Base-by-base conservation (phyloP, 2,329 filamentous ascomycete species). In the Thyridium curvatum region DNA sequence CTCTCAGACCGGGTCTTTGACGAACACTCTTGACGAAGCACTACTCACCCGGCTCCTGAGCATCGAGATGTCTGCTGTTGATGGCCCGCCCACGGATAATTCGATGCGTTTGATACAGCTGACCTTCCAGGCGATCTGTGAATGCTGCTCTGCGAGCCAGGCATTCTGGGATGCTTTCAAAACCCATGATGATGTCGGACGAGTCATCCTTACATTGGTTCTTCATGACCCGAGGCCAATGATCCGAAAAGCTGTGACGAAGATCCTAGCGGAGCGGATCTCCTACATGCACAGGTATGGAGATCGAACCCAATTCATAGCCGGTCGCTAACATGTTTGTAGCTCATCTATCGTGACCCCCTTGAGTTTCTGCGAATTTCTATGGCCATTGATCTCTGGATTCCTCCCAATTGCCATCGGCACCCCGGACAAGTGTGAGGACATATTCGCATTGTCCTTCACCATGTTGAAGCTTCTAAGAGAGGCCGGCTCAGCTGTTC, bases 381-480 rank as follows among this genome's bases (percentile, higher is more conserved):
- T 76, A 42, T 75, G 72, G 71, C 65, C 70, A 2, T 45, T 66
- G 8, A 46, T 68, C 9, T 56, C 57, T 8, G 51, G 51, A 12
- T 52, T 70, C 18, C 49, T 71, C 7, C 58, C 55, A 13, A 50
- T 53, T 35, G 65, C 64, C 16, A 52, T 55, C 4, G 35, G 28
- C 1, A 47, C 52, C 39, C 54, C 62, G 10, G 40, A 38, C 7
- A 55, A 59, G 21, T 71, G 69, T 40, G 59, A 66, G 17, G 70
- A 77, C 35, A 50, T 71, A 13, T 66, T 79, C 38, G 46, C 47
- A 3, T 46, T 74, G 14, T 58, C 65, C 26, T 53, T 62, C 15
- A 50, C 52, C 4, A 52, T 75, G 14, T 59, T 74, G 28, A 52
- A 55, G 36, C 60, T 54, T 28, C 49, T 72, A n/a, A 55, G 58